These are phyloP conservation scores for Saturnispora ahearnii DNA, from an alignment of 805 yeast genomes.

Conservation along the genomic window DNA sequence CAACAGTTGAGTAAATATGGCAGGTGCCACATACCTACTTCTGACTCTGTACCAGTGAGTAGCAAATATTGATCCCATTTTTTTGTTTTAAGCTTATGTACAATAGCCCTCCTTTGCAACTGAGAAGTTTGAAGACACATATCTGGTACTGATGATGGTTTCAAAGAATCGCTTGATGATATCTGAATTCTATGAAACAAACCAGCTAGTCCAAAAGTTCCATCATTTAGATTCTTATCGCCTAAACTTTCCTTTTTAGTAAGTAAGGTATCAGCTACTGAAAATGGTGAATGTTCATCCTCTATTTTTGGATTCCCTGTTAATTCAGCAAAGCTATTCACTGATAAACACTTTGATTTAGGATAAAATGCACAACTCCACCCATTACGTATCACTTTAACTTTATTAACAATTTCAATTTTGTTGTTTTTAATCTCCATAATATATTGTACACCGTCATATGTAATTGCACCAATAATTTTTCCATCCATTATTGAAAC, in stretches of 20 bases:
- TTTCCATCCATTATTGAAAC: background rate
- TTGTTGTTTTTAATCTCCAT: background rate
- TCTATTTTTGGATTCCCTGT: background rate
- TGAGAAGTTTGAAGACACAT: background rate
- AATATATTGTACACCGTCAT: constrained; percentile 7
- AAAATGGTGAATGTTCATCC: background rate
- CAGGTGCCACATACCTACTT: constrained; percentile 2
- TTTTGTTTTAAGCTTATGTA: background rate
- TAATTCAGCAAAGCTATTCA: constrained; percentile 2
- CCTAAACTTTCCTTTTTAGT: constrained; percentile 5
- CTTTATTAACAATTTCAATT: background rate
- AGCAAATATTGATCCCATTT: background rate
- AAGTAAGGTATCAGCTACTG: background rate
- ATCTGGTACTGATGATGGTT: background rate
- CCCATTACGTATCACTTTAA: background rate
- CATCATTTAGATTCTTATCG: background rate
- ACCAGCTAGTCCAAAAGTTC: constrained; percentile 5
- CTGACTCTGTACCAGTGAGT: background rate
- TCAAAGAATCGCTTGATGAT: background rate
- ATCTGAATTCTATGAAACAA: background rate
- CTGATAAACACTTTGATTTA: background rate
- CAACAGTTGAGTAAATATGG: background rate
- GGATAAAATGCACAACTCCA: constrained; percentile 6
- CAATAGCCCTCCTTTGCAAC: constrained; percentile 1
- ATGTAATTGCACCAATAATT: background rate